Percentiles rank a stretch among this genome's conserved stretches.
Evolutionary conservation across 2,329 filamentous ascomycete genomes (phyloP).

Genomic region (Byssochlamys sp.): DNA sequence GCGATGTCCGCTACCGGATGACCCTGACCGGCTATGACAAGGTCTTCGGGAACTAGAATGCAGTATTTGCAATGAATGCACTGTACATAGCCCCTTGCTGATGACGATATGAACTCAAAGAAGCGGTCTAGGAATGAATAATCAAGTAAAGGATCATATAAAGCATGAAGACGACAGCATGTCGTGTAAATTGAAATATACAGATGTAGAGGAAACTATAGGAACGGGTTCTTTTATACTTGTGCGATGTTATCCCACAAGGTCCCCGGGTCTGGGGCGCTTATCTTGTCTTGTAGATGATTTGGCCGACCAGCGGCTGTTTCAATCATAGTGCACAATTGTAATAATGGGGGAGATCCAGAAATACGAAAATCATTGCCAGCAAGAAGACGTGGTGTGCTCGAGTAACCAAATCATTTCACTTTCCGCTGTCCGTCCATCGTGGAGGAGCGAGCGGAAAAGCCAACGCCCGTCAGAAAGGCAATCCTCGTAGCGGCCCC

Average conservation of each 20-base stretch:
- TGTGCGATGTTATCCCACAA: not conserved
- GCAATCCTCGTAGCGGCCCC: constrained; percentile 52
- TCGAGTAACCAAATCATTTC: not conserved
- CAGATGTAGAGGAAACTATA: not conserved
- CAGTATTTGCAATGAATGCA: not conserved
- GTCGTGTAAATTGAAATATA: not conserved
- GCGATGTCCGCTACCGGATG: constrained; percentile 63
- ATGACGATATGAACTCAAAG: not conserved
- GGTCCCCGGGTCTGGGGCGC: not conserved
- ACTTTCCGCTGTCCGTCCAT: not conserved
- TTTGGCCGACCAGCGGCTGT: not conserved
- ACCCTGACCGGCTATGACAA: constrained; percentile 48
- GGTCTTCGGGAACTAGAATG: constrained; percentile 15
- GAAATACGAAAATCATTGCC: no score
- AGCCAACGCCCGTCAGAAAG: constrained; percentile 51
- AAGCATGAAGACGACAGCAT: not conserved
- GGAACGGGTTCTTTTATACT: not conserved
- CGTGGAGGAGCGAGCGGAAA: constrained; percentile 1
- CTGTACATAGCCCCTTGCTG: not conserved
- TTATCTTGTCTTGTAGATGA: not conserved
- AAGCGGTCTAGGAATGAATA: not conserved
- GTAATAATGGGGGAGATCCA: not conserved
- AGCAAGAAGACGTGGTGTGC: no score
- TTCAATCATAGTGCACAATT: not conserved
- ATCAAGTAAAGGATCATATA: not conserved